Evolutionary conservation across 768 basidiomycete species (phyloP), one percentile per base, ranked within the genome.

Genomic region (Lyophyllum atratum): DNA sequence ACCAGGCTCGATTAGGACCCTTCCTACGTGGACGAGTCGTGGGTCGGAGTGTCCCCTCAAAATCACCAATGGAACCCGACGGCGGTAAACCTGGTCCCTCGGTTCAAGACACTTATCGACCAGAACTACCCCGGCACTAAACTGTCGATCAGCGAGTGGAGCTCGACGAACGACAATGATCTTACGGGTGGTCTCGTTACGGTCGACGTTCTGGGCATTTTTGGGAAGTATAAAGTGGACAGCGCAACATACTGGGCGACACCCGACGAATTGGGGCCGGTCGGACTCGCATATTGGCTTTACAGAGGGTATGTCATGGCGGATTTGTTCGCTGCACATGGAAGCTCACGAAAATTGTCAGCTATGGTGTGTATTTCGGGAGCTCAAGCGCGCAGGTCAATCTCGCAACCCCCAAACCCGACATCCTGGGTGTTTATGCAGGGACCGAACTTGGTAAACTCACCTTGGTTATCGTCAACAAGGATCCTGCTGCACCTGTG

Each of bases 201-300:
- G 1, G 82, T 70, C n/a, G 82, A 84, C 60, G 62, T 67, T 15
- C 75, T 84, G 14, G 82, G 82, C 25, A 77, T 84, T 52, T 84
- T 78, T 61, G 82, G 82, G 7, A 67, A 70, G 54, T 76, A 81
- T 54, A 68, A 71, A n/a, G 63, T 83, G 21, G 82, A 84, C 62
- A 70, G 68, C 34, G 81, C 82, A 26, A 83, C 81, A 0, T 84
- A 84, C 67, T 84, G 82, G 82, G 72, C 70, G 8, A 76, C 74
- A 8, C 77, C 79, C 2, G 76, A 78, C 59, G 76, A 79, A 64
- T 64, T 71, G 29, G 78, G 78, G 5, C 80, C 82, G n/a, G 63
- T 79, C 26, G 82, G 80, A 22, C 66, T 83, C 54, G 82, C 82
- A 31, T 84, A 77, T 64, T 84, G 82, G 82, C 70, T 84, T 6